Percentiles rank a stretch among this genome's conserved stretches.
phyloP scores from a whole-genome alignment of 1,139 yeast species.

The Diutina rugosa region DNA sequence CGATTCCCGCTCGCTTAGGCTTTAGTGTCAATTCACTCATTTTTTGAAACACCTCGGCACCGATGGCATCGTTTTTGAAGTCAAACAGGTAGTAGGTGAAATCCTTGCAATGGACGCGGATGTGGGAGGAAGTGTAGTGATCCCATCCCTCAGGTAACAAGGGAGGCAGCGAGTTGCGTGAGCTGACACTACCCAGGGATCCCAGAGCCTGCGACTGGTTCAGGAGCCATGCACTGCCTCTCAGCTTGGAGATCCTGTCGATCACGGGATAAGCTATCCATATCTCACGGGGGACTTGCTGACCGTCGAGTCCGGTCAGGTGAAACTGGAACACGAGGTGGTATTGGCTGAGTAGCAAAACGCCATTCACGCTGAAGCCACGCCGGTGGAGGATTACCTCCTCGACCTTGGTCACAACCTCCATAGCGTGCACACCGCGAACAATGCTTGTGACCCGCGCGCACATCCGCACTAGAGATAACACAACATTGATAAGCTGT shows the following conservation, averaged over 20 bases:
- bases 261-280: conserved; percentile 94
- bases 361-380: background rate
- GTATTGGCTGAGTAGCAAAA: background rate
- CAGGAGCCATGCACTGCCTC: conserved; percentile 18
- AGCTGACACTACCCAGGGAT: conserved; percentile 4
- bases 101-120: conserved; percentile 73
- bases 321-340: background rate
- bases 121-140: conserved; percentile 37
- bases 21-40: conserved; percentile 47
- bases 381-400: conserved; percentile 2
- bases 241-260: conserved; percentile 46
- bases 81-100: conserved; percentile 78
- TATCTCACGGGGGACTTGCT: conserved; percentile 42
- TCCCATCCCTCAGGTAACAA: conserved; percentile 9
- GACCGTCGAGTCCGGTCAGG: background rate
- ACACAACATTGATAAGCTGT: background rate
- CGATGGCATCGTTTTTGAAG: conserved; percentile 44
- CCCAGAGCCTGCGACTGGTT: conserved; percentile 16
- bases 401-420: conserved; percentile 1
- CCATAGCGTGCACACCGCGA: background rate
- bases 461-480: background rate
- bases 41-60: conserved; percentile 62
- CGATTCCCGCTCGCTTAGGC: conserved; percentile 20
- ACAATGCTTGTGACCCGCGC: background rate
- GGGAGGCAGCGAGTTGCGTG: background rate